Conservation (phyloP, 345 rosid species). For the Reutealis trisperma region DNA sequence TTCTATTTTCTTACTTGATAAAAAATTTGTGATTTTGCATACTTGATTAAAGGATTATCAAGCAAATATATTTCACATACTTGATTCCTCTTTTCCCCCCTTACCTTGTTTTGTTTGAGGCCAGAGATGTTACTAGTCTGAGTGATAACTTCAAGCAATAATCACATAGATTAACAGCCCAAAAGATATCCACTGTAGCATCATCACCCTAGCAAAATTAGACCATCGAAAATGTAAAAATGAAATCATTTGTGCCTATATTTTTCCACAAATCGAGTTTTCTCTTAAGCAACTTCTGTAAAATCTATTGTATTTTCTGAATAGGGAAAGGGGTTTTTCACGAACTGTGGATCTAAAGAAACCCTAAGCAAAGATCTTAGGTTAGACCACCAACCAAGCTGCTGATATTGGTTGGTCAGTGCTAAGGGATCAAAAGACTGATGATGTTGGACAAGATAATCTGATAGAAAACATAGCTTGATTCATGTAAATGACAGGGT, state of each 20-base stretch:
- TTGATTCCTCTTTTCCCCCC: neutral
- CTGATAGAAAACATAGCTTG: neutral
- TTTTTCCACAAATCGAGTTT: neutral
- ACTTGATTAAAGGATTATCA: neutral
- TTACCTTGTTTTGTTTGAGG: neutral
- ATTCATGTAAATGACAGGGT: neutral
- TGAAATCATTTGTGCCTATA: neutral
- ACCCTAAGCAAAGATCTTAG: neutral
- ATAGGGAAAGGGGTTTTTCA: neutral
- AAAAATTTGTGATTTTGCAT: neutral
- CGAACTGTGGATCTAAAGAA: neutral
- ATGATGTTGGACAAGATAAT: neutral
- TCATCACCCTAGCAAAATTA: neutral
- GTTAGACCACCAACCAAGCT: neutral
- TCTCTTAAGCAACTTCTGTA: neutral
- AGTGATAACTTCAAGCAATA: neutral
- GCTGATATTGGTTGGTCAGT: neutral
- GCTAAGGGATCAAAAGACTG: neutral
- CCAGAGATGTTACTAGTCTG: neutral
- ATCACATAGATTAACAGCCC: neutral
- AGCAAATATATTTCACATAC: neutral
- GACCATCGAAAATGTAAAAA: neutral
- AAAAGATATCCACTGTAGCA: neutral
- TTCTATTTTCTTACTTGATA: neutral
- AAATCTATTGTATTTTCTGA: neutral